Percentiles rank a stretch among this genome's conserved stretches.
phyloP scores from a whole-genome alignment of 176 grass and related monocot genomes.

The Phoenix roebelenii region DNA sequence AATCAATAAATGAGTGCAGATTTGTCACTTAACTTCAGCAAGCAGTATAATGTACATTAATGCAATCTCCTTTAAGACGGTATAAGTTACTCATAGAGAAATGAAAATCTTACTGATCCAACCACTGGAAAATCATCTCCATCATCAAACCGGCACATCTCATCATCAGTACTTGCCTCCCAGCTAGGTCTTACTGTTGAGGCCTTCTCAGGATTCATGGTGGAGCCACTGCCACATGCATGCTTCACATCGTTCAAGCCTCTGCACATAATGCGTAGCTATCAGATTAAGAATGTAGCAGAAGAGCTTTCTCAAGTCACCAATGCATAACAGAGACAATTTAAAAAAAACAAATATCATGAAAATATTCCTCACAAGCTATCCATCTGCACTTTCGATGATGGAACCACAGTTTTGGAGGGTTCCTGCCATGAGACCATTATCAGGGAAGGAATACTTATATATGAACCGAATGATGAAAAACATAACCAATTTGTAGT shows the following conservation, averaged over 20 bases:
- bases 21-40: too few species aligned
- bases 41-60: too few species aligned
- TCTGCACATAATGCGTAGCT: constrained; percentile 7
- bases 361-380: constrained; percentile 37
- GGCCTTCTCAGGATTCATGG: constrained; percentile 35
- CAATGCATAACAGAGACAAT: neutral
- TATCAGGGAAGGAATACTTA: constrained; percentile 19
- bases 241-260: constrained; percentile 26
- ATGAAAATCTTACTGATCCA: constrained; percentile 52
- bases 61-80: too few species aligned
- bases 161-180: constrained; percentile 52
- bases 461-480: constrained; percentile 23
- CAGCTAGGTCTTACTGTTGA: constrained; percentile 46
- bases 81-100: too few species aligned
- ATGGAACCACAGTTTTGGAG: constrained; percentile 26
- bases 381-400: constrained; percentile 26
- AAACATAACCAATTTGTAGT: constrained; percentile 16
- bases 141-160: constrained; percentile 73
- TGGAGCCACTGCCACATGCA: constrained; percentile 27
- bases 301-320: constrained; percentile 13
- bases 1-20: constrained; percentile 17
- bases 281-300: neutral
- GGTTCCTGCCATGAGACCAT: constrained; percentile 31
- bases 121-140: constrained; percentile 42
- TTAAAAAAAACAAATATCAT: neutral